Evolutionary conservation across 148 eudicot species (phyloP).

Genomic region (Rhododendron molle): DNA sequence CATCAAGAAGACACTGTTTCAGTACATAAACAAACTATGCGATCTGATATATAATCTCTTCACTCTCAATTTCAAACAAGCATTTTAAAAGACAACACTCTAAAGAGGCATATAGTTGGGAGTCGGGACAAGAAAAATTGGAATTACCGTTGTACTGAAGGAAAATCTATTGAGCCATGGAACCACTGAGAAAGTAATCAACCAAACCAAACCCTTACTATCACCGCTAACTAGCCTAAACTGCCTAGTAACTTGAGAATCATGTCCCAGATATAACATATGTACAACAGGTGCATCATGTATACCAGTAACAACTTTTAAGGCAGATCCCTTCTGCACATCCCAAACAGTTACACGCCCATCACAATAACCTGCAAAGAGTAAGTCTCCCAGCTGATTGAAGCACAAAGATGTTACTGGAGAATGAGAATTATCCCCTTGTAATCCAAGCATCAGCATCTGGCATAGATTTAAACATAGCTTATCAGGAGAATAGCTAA

Average conservation of each 20-base stretch:
- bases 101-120: background rate
- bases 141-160: constrained; percentile 49
- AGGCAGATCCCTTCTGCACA: constrained; percentile 56
- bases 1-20: constrained; percentile 84
- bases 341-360: constrained; percentile 83
- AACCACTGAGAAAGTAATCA: constrained; percentile 54
- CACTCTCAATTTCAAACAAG: background rate
- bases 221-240: constrained; percentile 85
- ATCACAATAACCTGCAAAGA: constrained; percentile 88
- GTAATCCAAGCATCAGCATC: constrained; percentile 73
- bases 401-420: constrained; percentile 89
- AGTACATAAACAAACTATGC: background rate
- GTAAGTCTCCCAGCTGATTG: constrained; percentile 82
- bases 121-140: background rate
- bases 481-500: constrained; percentile 10
- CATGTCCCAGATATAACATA: constrained; percentile 73
- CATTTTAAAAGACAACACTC: background rate
- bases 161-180: constrained; percentile 58
- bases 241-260: constrained; percentile 61
- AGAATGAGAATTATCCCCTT: constrained; percentile 68
- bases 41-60: background rate
- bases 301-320: constrained; percentile 61
- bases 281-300: constrained; percentile 85
- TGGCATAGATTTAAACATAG: constrained; percentile 24
- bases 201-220: constrained; percentile 66